Evolutionary conservation across 2,329 filamentous ascomycete species (phyloP), one percentile per base, ranked within the genome.

Genomic region (Fusarium sp.): DNA sequence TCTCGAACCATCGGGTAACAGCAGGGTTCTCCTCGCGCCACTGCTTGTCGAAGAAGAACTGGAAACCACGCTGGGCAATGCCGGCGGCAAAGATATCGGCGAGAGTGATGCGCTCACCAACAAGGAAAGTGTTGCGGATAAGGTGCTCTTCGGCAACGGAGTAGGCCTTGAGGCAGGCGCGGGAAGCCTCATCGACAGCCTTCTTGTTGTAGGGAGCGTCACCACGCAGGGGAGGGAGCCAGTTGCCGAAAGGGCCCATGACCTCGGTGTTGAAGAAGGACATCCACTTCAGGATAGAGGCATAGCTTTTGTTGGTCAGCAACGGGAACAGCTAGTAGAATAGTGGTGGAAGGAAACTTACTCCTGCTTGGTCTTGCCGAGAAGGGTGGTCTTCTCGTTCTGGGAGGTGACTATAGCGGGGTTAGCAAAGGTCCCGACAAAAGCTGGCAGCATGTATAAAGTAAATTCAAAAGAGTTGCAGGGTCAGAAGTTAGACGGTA

Each of bases 341-440:
- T 31, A 23, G 8, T 10, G 21, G 33, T 5, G 36, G 21, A 41
- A 13, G n/a, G 41, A n/a, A 56, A 76, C 84, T 77, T 82, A 93
- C 88, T 99, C 95, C 85, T 99, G 94, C 90, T 99, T 99, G 83
- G 93, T 99, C 90, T 98, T 98, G 77, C 95, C 95, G 73, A 99
- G 88, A 69, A 99, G 93, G 71, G 93, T 96, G 73, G 95, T 99
- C 90, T 98, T 98, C 89, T 98, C 95, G 80, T 99, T 99, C 84
- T 99, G 95, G 72, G 95, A 98, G 74, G 95, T 93, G 78, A 99
- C 95, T 98, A 41, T 61, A 29, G 75, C 62, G 60, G 57, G 67
- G 72, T 80, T 71, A 79, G 75, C 67, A 36, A 65, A 61, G 51
- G 36, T 38, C 25, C 42, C 49, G 68, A 73, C 46, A 59, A 47